A percentile compares a stretch with the other conserved stretches of the same genome.
Evolutionary conservation across 257 asterid genomes (phyloP).

Genomic region (Asclepias syriaca): DNA sequence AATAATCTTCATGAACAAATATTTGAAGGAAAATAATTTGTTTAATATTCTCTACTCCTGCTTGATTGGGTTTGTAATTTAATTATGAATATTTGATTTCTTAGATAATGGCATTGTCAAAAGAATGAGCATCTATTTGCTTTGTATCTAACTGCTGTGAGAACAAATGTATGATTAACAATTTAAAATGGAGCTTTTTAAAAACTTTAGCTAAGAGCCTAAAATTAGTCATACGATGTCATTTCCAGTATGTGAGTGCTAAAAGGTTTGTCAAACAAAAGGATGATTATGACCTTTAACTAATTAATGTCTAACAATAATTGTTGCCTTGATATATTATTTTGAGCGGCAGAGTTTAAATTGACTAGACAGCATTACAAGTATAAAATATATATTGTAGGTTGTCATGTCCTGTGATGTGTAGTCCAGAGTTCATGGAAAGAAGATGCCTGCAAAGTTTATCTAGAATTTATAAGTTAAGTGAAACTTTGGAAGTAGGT

Average conservation of each 20-base stretch:
- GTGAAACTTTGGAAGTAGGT: conserved; percentile 10
- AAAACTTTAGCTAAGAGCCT: background rate
- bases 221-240: conserved; percentile 6
- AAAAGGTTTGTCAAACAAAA: conserved; percentile 1
- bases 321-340: background rate
- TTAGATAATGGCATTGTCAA: background rate
- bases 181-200: background rate
- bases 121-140: background rate
- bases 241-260: conserved; percentile 12
- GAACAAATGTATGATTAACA: background rate
- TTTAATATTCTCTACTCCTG: background rate
- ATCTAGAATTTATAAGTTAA: background rate
- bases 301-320: conserved; percentile 2
- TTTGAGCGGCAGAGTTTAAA: background rate
- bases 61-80: background rate
- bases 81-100: background rate
- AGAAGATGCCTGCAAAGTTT: background rate
- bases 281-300: conserved; percentile 8
- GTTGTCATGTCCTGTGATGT: background rate
- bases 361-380: background rate
- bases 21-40: background rate
- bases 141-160: background rate
- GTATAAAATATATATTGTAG: background rate
- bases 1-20: background rate
- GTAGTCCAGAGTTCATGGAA: conserved; percentile 16